phyloP scores from a whole-genome alignment of 1,139 yeast genomes.

The Blastobotrys ciferrii region DNA sequence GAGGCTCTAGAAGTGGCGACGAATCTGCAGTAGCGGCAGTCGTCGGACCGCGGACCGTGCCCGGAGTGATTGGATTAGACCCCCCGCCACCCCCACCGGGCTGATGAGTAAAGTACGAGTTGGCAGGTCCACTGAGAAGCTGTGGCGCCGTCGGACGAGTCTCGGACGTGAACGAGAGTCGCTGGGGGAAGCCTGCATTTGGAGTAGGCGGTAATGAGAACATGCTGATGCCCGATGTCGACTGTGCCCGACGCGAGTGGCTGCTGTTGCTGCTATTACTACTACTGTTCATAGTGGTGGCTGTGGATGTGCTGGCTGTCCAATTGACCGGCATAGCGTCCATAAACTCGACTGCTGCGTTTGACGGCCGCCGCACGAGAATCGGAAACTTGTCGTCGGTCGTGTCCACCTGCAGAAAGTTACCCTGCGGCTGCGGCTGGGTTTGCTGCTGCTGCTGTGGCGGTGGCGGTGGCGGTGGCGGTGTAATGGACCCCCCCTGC shows the following conservation, averaged over 20 bases:
- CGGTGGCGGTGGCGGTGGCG: conserved; percentile 1
- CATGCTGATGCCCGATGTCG: conserved; percentile 8
- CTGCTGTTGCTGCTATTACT: conserved; percentile 11
- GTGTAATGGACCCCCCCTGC: background rate
- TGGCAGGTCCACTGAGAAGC: background rate
- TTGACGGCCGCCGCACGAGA: conserved; percentile 36
- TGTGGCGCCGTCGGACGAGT: background rate
- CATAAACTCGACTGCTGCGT: background rate
- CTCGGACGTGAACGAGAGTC: conserved; percentile 3
- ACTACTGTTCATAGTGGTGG: too few species aligned
- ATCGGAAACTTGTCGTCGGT: conserved; percentile 45
- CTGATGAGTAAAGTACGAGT: background rate
- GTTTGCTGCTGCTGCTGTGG: background rate
- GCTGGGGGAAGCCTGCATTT: background rate
- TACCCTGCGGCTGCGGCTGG: background rate
- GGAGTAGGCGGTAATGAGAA: conserved; percentile 6
- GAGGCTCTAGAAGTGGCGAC: too few species aligned
- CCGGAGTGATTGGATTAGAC: conserved; percentile 4
- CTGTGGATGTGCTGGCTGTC: conserved; percentile 11
- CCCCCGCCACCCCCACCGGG: background rate
- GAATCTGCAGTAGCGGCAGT: too few species aligned
- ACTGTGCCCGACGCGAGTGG: conserved; percentile 11
- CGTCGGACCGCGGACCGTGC: too few species aligned
- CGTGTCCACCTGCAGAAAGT: conserved; percentile 34
- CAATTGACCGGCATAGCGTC: conserved; percentile 7